Base-by-base conservation (phyloP, 352 stramenopile species). In the Pythium chondricola region DNA sequence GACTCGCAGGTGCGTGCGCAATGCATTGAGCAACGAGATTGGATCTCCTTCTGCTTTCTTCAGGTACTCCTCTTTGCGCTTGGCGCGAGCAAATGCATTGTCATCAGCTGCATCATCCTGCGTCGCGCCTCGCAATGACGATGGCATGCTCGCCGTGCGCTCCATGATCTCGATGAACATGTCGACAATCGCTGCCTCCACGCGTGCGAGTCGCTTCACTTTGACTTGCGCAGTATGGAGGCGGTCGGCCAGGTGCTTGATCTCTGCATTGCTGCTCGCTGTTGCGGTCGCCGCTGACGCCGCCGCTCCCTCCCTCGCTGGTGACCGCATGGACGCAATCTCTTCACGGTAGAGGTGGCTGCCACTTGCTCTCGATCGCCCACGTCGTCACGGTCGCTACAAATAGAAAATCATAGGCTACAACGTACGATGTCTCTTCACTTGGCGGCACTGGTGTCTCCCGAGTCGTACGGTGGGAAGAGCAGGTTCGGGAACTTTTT, bases 401-500 rank as follows among this genome's bases (percentile, higher is more conserved):
- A n/a, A n/a, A n/a, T n/a, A n/a, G n/a, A n/a, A n/a, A n/a, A n/a
- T n/a, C n/a, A n/a, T n/a, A n/a, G n/a, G n/a, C n/a, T n/a, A n/a
- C n/a, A n/a, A n/a, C n/a, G n/a, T 40, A 29, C 21, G 22, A 30
- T 29, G 39, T 42, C 33, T n/a, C 21, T 30, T 27, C 44, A 30
- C 29, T 39, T 10, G 27, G n/a, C 37, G 11, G 26, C 37, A 29
- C 26, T 40, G 27, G 48, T 52, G 8, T 78, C 70, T n/a, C n/a
- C n/a, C n/a, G n/a, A n/a, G n/a, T n/a, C n/a, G 25, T 85, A 71
- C 2, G 77, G 65, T 13, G 84, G 84, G 44, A 96, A 95, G 11
- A 96, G 57, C n/a, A 96, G 67, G 48, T 95, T 95, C 3, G 85
- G 87, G 43, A 96, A 96, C 58, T 96, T 96, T 21, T 87, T 84